Evolutionary conservation across 352 stramenopile genomes (phyloP).

Genomic region (Globisporangium abappressorium): DNA sequence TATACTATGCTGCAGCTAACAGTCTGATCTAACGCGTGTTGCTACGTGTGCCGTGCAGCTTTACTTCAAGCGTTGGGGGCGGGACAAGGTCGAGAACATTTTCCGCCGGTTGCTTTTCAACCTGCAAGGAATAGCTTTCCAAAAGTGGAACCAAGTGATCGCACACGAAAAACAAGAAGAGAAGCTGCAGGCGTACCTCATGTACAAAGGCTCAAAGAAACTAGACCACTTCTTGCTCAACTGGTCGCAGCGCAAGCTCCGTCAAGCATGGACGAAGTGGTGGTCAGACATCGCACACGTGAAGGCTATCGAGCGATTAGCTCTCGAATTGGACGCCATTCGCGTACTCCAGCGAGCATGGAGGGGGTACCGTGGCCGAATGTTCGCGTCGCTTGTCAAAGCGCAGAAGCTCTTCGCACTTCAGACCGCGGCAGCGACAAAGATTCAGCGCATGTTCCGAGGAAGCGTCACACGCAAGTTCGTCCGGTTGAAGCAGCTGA

Average conservation of each 20-base stretch:
- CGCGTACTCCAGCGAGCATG: slow-evolving; percentile 59
- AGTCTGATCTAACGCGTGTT: neutral
- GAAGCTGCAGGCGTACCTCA: slow-evolving; percentile 63
- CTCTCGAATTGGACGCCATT: slow-evolving; percentile 49
- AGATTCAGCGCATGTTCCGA: slow-evolving; percentile 64
- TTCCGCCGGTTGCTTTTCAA: slow-evolving; percentile 70
- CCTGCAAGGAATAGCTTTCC: slow-evolving; percentile 58
- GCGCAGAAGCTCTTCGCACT: slow-evolving; percentile 35
- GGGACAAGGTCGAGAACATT: slow-evolving; percentile 74
- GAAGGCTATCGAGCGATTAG: slow-evolving; percentile 49
- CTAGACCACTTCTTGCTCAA: slow-evolving; percentile 68
- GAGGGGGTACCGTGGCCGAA: slow-evolving; percentile 40
- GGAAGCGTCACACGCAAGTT: slow-evolving; percentile 60
- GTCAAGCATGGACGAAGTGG: slow-evolving; percentile 70
- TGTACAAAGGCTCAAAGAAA: slow-evolving; percentile 80
- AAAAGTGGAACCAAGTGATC: slow-evolving; percentile 50
- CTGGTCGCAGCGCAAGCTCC: slow-evolving; percentile 65
- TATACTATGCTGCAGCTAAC: neutral
- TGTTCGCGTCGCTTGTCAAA: slow-evolving; percentile 47
- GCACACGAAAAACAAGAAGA: slow-evolving; percentile 68
- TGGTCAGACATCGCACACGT: slow-evolving; percentile 46
- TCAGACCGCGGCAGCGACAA: slow-evolving; percentile 39
- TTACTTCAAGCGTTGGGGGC: slow-evolving; percentile 79
- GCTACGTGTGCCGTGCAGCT: slow-evolving; percentile 21
- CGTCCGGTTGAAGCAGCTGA: slow-evolving; percentile 48